Conservation (phyloP, 1,139 yeast genomes). For the Blastobotrys ciferrii region DNA sequence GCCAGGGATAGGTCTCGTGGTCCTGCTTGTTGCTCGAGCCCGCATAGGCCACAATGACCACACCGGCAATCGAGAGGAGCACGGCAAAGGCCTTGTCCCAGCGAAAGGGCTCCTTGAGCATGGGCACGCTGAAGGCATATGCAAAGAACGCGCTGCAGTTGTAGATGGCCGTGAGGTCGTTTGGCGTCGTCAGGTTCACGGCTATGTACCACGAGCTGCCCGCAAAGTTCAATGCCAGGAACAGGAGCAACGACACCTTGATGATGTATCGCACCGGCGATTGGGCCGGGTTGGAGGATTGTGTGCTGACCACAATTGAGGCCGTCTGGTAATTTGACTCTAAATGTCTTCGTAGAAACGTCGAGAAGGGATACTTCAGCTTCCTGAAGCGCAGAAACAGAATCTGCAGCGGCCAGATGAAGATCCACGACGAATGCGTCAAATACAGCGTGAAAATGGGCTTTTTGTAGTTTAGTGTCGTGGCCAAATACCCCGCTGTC, state of each 20-base stretch:
- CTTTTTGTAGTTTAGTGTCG: constrained; percentile 55
- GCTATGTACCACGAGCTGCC: constrained; percentile 88
- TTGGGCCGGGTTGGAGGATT: constrained; percentile 24
- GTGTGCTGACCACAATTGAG: constrained; percentile 43
- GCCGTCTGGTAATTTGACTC: constrained; percentile 53
- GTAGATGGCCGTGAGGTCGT: constrained; percentile 87
- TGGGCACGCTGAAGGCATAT: constrained; percentile 76
- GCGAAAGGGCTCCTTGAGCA: constrained; percentile 62
- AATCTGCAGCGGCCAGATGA: constrained; percentile 71
- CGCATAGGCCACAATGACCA: constrained; percentile 74
- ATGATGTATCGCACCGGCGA: constrained; percentile 50
- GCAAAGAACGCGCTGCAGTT: constrained; percentile 90
- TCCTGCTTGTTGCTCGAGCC: constrained; percentile 40
- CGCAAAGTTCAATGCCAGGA: constrained; percentile 65
- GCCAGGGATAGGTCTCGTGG: constrained; percentile 49
- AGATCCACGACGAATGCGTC: constrained; percentile 80
- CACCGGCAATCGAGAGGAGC: constrained; percentile 68
- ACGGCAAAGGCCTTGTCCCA: constrained; percentile 70
- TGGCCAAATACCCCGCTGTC: constrained; percentile 69
- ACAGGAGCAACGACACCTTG: constrained; percentile 45
- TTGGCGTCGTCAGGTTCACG: constrained; percentile 75
- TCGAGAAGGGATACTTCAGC: constrained; percentile 36
- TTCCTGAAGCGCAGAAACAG: constrained; percentile 36
- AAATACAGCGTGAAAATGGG: constrained; percentile 65
- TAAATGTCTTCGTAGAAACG: constrained; percentile 48